Evolutionary conservation across 768 basidiomycete species (phyloP).

Genomic region (Rubroboletus pulcherrimus): DNA sequence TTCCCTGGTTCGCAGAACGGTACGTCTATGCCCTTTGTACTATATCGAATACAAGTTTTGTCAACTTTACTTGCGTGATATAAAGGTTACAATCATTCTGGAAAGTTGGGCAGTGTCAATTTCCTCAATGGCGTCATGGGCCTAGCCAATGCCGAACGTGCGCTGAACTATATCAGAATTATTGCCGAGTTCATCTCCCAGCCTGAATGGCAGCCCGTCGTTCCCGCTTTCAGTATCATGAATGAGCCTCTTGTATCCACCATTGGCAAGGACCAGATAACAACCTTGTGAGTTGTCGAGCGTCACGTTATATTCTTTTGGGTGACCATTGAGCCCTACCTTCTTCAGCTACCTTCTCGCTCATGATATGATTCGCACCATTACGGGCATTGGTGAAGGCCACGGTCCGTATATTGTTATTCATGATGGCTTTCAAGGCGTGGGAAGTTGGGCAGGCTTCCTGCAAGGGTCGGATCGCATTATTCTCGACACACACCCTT

Average conservation of each 20-base stretch:
- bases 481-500: slow-evolving; percentile 66
- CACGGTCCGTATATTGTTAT: slow-evolving; percentile 52
- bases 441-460: slow-evolving; percentile 45
- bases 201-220: slow-evolving; percentile 61
- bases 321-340: neutral
- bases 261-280: slow-evolving; percentile 53
- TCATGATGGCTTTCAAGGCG: slow-evolving; percentile 59
- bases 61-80: neutral
- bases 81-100: slow-evolving; percentile 55
- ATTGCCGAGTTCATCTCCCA: slow-evolving; percentile 80
- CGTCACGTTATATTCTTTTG: neutral
- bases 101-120: slow-evolving; percentile 60
- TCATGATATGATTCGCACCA: slow-evolving; percentile 61
- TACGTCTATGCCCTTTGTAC: slow-evolving; percentile 11
- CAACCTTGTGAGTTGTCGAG: slow-evolving; percentile 52
- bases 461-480: slow-evolving; percentile 57
- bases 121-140: slow-evolving; percentile 75
- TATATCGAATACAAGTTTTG: neutral
- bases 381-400: slow-evolving; percentile 74
- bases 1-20: slow-evolving; percentile 81
- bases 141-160: slow-evolving; percentile 77
- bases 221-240: slow-evolving; percentile 58
- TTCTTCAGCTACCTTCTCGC: slow-evolving; percentile 50
- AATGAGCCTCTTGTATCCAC: slow-evolving; percentile 54
- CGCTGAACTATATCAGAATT: slow-evolving; percentile 71